Percentiles rank a stretch among this genome's conserved stretches.
Evolutionary conservation across 2,329 filamentous ascomycete species (phyloP).

Genomic region (Metarhizium rileyi): DNA sequence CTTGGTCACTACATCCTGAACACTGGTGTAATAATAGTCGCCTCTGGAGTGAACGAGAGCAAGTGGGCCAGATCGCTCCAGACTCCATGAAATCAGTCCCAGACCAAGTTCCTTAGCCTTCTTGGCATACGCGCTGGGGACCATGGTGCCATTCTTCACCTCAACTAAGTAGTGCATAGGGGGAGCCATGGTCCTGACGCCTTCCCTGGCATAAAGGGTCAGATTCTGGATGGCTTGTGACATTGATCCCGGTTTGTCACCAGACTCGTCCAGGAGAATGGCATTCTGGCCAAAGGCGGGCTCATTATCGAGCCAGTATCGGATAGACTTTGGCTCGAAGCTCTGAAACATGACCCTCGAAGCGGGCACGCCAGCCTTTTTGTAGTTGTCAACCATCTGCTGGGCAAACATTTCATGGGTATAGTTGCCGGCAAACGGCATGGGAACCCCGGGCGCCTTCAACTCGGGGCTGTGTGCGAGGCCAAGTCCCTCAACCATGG

Average conservation of each 20-base stretch:
- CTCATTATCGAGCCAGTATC: constrained; percentile 56
- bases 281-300: constrained; percentile 52
- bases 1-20: constrained; percentile 43
- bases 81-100: constrained; percentile 57
- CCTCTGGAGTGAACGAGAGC: constrained; percentile 33
- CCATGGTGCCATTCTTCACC: constrained; percentile 41
- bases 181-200: constrained; percentile 54
- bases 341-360: constrained; percentile 52
- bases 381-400: constrained; percentile 54
- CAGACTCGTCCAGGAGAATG: constrained; percentile 55
- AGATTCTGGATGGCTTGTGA: constrained; percentile 46
- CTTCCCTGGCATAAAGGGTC: constrained; percentile 42
- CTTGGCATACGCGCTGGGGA: constrained; percentile 53
- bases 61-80: constrained; percentile 56
- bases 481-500: constrained; percentile 45
- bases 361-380: constrained; percentile 39
- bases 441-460: constrained; percentile 58
- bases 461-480: constrained; percentile 58
- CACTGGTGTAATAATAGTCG: constrained; percentile 47
- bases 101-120: constrained; percentile 51
- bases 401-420: constrained; percentile 56
- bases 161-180: constrained; percentile 53
- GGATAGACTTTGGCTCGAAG: constrained; percentile 53
- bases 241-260: constrained; percentile 41
- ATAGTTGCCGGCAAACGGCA: constrained; percentile 57